phyloP scores from a whole-genome alignment of 352 stramenopile genomes.

The Pelagophyceae sp. region DNA sequence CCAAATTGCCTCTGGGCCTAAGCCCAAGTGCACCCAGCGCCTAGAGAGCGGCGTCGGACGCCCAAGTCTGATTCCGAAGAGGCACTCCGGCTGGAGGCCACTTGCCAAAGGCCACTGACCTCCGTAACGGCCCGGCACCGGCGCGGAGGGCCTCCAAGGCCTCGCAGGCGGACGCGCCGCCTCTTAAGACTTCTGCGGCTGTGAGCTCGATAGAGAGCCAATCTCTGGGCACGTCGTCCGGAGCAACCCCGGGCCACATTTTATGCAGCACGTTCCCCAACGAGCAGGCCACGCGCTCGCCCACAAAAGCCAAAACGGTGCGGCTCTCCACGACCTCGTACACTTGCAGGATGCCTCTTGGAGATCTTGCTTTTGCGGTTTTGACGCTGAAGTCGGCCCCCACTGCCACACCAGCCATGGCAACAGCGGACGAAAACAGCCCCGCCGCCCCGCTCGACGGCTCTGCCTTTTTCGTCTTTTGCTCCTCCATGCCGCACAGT shows the following conservation, averaged over 20 bases:
- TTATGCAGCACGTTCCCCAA: neutral
- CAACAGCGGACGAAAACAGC: neutral
- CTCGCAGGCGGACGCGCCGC: slow-evolving; percentile 1
- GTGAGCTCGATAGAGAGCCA: neutral
- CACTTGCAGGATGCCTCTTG: neutral
- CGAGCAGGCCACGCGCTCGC: slow-evolving; percentile 6
- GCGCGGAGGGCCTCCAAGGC: neutral
- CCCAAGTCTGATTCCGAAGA: too few species aligned
- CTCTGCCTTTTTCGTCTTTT: neutral
- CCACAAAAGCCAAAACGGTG: neutral
- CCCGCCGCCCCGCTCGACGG: neutral
- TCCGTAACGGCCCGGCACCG: neutral
- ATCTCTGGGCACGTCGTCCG: neutral
- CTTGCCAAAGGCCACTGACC: too few species aligned
- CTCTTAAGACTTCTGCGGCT: neutral
- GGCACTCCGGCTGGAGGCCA: too few species aligned
- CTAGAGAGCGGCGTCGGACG: too few species aligned
- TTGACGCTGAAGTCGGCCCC: neutral
- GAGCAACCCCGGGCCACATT: neutral
- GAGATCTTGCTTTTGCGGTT: neutral
- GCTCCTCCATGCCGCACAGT: neutral
- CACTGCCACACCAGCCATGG: neutral
- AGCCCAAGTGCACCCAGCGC: neutral
- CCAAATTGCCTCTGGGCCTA: neutral
- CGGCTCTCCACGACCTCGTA: neutral